Conservation (phyloP, 441 rosid genomes). For the Eruca vesicaria region DNA sequence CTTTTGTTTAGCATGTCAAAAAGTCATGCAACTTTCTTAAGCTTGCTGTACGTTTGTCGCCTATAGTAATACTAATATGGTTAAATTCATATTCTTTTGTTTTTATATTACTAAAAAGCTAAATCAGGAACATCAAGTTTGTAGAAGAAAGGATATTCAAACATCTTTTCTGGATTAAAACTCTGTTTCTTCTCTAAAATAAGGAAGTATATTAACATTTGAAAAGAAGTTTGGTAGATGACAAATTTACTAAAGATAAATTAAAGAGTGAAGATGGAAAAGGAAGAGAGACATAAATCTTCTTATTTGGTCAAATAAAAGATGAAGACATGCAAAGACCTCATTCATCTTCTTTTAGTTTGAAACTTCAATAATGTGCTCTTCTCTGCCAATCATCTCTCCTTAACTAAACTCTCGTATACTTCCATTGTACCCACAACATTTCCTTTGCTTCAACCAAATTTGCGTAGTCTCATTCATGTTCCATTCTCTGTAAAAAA, state of each 20-base stretch:
- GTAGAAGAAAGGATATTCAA: background rate
- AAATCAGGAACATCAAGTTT: background rate
- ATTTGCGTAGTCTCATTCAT: background rate
- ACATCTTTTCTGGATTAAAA: background rate
- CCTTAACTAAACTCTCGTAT: too few relatives aligned
- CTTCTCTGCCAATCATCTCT: too few relatives aligned
- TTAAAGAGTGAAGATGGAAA: background rate
- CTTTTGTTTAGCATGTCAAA: background rate
- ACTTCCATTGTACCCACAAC: background rate
- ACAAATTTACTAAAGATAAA: background rate
- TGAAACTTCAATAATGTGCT: background rate
- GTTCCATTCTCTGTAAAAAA: background rate
- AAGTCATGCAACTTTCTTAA: background rate
- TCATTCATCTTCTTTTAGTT: slow-evolving; percentile 18
- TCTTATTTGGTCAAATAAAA: background rate
- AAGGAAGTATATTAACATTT: background rate
- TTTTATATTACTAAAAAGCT: background rate
- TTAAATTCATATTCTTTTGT: background rate
- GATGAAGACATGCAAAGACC: slow-evolving; percentile 2
- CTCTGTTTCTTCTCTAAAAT: background rate
- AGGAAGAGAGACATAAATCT: slow-evolving; percentile 5
- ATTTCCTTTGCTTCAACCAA: background rate
- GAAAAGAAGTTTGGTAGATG: background rate
- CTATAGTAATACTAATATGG: background rate
- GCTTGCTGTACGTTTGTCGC: background rate